Evolutionary conservation across 345 rosid species (phyloP).

Genomic region (Geranium brycei): DNA sequence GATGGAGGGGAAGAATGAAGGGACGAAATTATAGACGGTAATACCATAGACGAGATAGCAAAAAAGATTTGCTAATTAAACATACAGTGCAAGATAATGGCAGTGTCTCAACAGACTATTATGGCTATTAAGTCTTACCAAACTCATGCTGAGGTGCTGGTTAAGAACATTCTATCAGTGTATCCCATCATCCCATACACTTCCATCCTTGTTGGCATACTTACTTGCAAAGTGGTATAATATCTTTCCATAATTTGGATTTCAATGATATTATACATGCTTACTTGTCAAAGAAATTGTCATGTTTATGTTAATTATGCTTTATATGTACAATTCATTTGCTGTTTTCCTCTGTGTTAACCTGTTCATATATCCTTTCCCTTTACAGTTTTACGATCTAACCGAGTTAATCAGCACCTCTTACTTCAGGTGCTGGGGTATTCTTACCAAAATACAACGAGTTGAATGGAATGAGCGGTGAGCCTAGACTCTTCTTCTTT

Average conservation of each 20-base stretch:
- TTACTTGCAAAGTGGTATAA: conserved; percentile 75
- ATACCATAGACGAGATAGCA: conserved; percentile 1
- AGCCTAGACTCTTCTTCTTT: conserved; percentile 5
- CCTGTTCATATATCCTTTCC: neutral
- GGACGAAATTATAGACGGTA: conserved; percentile 10
- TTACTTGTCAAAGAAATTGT: neutral
- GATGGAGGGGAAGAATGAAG: conserved; percentile 12
- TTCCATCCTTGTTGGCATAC: conserved; percentile 53
- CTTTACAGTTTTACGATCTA: conserved; percentile 53
- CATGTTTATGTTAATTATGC: neutral
- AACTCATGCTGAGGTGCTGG: conserved; percentile 49
- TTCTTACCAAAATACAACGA: conserved; percentile 47
- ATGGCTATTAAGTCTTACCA: conserved; percentile 56
- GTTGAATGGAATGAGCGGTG: conserved; percentile 87
- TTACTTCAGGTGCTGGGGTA: conserved; percentile 44
- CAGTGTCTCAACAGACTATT: conserved; percentile 22
- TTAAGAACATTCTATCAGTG: conserved; percentile 46
- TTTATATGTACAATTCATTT: conserved; percentile 1
- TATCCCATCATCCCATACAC: conserved; percentile 65
- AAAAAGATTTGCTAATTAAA: conserved; percentile 4
- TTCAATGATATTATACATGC: neutral
- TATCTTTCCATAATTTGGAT: neutral
- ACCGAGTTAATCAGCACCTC: conserved; percentile 40
- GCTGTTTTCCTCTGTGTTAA: neutral
- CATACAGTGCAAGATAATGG: conserved; percentile 12